Percentiles rank a stretch among this genome's conserved stretches.
Conservation (phyloP, 2,329 filamentous ascomycete genomes). For the Fusarium neocosmosporiellum region DNA sequence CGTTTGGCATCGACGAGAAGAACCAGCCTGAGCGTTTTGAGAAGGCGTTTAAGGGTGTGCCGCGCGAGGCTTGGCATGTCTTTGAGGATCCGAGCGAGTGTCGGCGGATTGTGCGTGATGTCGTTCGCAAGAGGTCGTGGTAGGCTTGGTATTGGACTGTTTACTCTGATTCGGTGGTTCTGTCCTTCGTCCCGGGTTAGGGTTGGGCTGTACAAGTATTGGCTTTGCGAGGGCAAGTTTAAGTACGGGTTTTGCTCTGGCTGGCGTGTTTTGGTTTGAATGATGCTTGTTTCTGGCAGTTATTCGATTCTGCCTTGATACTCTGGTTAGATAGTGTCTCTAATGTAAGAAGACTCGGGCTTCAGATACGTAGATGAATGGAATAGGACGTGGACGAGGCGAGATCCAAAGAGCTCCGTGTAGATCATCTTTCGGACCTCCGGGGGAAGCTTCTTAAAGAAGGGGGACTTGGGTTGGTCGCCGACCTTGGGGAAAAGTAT, state of each 20-base stretch:
- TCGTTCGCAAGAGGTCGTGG: slow-evolving; percentile 30
- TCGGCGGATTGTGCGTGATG: slow-evolving; percentile 44
- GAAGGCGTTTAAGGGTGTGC: slow-evolving; percentile 82
- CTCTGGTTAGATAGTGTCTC: not conserved
- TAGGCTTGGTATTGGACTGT: not conserved
- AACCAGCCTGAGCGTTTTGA: slow-evolving; percentile 82
- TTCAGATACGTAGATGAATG: not conserved
- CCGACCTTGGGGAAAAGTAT: not conserved
- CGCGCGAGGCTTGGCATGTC: slow-evolving; percentile 78
- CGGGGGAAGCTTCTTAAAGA: not conserved
- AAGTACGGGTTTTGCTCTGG: not conserved
- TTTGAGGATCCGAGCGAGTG: slow-evolving; percentile 83
- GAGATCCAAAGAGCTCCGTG: not conserved
- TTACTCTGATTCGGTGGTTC: not conserved
- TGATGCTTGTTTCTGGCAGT: not conserved
- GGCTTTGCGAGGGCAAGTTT: not conserved
- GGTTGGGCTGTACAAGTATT: not conserved
- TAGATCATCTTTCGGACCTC: slow-evolving; percentile 6
- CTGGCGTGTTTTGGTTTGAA: not conserved
- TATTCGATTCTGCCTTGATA: not conserved
- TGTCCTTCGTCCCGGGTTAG: not conserved
- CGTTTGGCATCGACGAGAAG: slow-evolving; percentile 76
- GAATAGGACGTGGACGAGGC: not conserved
- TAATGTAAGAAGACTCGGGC: not conserved
- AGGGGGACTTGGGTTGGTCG: not conserved